Evolutionary conservation across 768 basidiomycete species (phyloP).

Genomic region (Gelatoporia subvermispora): DNA sequence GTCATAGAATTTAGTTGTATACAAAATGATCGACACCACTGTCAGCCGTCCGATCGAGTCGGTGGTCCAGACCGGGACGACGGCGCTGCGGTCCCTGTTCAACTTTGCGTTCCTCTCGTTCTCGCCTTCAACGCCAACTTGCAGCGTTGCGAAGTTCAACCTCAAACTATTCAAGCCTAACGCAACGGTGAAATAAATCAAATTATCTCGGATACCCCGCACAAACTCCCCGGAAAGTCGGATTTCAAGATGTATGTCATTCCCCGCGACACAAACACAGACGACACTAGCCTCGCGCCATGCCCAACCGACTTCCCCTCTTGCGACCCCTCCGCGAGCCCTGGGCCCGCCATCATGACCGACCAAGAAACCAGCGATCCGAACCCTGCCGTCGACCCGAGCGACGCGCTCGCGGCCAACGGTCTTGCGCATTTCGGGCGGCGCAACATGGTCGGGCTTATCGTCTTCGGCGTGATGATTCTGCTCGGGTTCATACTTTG

Average conservation of each 20-base stretch:
- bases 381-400: background rate
- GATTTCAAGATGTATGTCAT: constrained; percentile 8
- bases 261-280: background rate
- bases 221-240: background rate
- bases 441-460: constrained; percentile 21
- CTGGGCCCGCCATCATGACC: constrained; percentile 12
- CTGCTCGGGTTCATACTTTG: constrained; percentile 21
- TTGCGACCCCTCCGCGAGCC: constrained; percentile 12
- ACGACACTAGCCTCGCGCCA: background rate
- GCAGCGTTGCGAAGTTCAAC: no score
- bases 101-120: no score
- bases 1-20: background rate
- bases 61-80: no score
- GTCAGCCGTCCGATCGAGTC: background rate
- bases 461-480: constrained; percentile 21
- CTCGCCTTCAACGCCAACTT: no score
- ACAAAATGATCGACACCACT: background rate
- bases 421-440: constrained; percentile 6
- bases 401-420: constrained; percentile 3
- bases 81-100: no score
- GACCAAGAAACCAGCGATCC: background rate
- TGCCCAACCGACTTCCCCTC: constrained; percentile 7
- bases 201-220: background rate
- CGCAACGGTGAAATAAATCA: background rate
- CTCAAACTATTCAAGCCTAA: background rate